phyloP scores from a whole-genome alignment of 768 basidiomycete species.

The Daedaleopsis sinensis region DNA sequence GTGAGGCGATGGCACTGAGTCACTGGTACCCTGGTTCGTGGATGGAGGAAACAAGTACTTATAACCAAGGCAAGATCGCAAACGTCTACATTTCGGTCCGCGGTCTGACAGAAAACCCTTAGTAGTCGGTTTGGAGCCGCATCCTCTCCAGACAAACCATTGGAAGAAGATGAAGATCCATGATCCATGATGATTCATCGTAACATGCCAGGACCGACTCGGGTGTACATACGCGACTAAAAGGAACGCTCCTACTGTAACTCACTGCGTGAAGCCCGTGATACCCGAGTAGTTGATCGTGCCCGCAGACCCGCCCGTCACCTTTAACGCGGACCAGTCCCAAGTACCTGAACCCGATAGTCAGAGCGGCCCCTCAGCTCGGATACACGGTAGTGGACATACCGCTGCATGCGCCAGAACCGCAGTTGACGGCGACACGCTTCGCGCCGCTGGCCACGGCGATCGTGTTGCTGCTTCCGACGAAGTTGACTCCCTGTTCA shows the following conservation, averaged over 20 bases:
- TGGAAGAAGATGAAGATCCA: no score
- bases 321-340: conserved; percentile 51
- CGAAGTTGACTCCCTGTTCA: conserved; percentile 52
- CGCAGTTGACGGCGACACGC: conserved; percentile 59
- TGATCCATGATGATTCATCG: no score
- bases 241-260: no score
- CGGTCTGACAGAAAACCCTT: no score
- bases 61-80: no score
- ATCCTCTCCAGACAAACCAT: no score
- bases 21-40: no score
- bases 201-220: neutral
- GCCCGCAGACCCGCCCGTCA: conserved; percentile 48
- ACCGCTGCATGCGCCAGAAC: conserved; percentile 48
- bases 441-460: conserved; percentile 45
- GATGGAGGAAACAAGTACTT: no score
- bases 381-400: neutral
- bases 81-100: no score
- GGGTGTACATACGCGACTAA: neutral
- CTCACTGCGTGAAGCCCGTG: conserved; percentile 26
- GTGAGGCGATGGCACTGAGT: no score
- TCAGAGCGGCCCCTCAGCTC: neutral
- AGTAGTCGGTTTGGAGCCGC: no score
- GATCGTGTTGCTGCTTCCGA: conserved; percentile 42
- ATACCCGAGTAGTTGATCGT: conserved; percentile 30
- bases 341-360: conserved; percentile 35